Conservation (phyloP, 2,329 filamentous ascomycete species). For the Plenodomus lindquistii region DNA sequence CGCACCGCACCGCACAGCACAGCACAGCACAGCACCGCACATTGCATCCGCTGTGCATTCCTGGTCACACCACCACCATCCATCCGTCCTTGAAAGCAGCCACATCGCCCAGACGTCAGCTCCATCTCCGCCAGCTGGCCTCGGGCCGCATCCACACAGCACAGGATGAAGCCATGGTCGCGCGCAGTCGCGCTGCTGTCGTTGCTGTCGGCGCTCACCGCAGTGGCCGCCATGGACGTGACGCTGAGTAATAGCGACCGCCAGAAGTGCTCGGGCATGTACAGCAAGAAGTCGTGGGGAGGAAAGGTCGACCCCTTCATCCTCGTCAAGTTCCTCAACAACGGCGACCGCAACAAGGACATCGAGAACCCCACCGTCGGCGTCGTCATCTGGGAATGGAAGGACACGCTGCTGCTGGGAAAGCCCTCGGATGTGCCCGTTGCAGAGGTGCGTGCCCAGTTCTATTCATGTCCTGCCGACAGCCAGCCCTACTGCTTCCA, state of each 20-base stretch:
- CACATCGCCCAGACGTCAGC: not conserved
- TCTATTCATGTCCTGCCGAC: too few species aligned
- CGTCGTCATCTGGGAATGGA: constrained; percentile 92
- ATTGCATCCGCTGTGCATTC: not conserved
- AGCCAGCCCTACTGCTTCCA: not conserved
- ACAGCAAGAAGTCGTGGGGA: constrained; percentile 86
- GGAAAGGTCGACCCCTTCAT: constrained; percentile 89
- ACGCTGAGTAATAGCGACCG: constrained; percentile 72
- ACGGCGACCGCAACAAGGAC: constrained; percentile 54
- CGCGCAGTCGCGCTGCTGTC: constrained; percentile 39
- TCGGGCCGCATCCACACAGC: constrained; percentile 30
- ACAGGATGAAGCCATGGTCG: constrained; percentile 42
- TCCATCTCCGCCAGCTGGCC: constrained; percentile 36
- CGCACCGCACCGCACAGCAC: too few species aligned
- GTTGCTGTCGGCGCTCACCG: constrained; percentile 34
- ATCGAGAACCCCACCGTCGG: constrained; percentile 76
- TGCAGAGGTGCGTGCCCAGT: constrained; percentile 30
- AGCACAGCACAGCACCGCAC: too few species aligned
- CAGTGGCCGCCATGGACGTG: constrained; percentile 44
- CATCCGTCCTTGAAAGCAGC: constrained; percentile 5
- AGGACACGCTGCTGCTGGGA: constrained; percentile 78
- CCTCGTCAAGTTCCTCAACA: constrained; percentile 73
- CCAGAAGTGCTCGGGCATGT: constrained; percentile 92
- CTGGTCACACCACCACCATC: not conserved
- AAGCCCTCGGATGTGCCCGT: constrained; percentile 51